These are phyloP conservation scores for Tuber melanosporum DNA, from an alignment of 495 filamentous ascomycete species.

Conservation along the genomic window DNA sequence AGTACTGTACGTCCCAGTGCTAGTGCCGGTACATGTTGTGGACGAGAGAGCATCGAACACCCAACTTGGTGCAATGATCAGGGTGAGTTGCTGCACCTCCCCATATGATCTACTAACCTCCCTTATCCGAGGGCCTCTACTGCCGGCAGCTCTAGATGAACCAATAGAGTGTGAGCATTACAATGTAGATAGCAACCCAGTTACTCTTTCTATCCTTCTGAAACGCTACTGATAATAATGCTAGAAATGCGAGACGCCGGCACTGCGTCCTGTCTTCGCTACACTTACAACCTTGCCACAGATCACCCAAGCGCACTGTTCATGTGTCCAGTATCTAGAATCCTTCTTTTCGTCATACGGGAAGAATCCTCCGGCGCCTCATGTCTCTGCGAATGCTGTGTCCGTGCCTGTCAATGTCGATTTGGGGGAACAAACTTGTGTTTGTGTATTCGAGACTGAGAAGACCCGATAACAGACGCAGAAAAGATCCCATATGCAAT, in stretches of 20 bases:
- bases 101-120: not conserved
- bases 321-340: not conserved
- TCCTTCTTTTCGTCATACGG: not conserved
- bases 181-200: not conserved
- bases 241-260: not conserved
- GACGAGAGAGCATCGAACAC: conserved; percentile 3
- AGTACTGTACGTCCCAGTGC: no score
- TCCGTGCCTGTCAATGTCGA: not conserved
- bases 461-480: not conserved
- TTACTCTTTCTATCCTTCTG: not conserved
- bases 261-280: not conserved
- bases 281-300: not conserved
- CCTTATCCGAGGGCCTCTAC: not conserved
- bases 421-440: not conserved
- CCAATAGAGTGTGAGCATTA: not conserved
- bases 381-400: not conserved
- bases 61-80: not conserved
- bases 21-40: not conserved
- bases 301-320: not conserved
- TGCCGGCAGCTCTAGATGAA: not conserved
- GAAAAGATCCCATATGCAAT: not conserved
- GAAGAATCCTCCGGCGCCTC: not conserved
- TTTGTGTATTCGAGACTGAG: not conserved
- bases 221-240: not conserved
- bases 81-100: not conserved